Evolutionary conservation across 768 basidiomycete genomes (phyloP).

Genomic region (Boletus tylopilopsis): DNA sequence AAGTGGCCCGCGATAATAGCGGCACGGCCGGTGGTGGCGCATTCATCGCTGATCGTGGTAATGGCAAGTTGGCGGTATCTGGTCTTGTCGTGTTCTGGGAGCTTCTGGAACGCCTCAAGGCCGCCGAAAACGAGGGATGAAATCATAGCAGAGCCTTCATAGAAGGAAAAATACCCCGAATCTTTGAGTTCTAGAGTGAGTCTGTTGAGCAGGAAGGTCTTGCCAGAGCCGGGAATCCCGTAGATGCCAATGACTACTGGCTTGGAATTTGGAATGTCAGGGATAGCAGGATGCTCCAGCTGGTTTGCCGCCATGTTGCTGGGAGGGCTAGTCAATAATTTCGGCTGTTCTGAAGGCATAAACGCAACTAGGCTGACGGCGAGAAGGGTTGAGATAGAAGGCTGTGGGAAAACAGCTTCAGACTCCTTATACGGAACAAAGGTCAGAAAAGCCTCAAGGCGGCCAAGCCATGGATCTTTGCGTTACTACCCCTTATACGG

Average conservation of each 20-base stretch:
- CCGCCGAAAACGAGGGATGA: constrained; percentile 12
- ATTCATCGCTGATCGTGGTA: constrained; percentile 9
- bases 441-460: no score
- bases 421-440: no score
- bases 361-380: neutral
- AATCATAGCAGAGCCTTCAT: constrained; percentile 13
- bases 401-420: neutral
- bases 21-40: constrained; percentile 6
- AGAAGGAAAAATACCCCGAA: constrained; percentile 12
- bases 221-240: constrained; percentile 14
- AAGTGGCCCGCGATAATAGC: constrained; percentile 12
- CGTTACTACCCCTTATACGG: no score
- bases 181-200: constrained; percentile 8
- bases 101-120: constrained; percentile 11
- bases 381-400: neutral
- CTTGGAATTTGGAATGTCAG: constrained; percentile 4
- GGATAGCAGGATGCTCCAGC: no score
- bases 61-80: constrained; percentile 12
- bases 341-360: constrained; percentile 6
- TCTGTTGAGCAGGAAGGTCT: constrained; percentile 12
- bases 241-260: constrained; percentile 10
- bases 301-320: constrained; percentile 1
- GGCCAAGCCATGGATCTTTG: no score
- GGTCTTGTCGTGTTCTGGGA: constrained; percentile 11
- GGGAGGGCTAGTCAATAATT: constrained; percentile 2